Base-by-base conservation (phyloP, 2,329 filamentous ascomycete species). In the Fusarium algeriense region DNA sequence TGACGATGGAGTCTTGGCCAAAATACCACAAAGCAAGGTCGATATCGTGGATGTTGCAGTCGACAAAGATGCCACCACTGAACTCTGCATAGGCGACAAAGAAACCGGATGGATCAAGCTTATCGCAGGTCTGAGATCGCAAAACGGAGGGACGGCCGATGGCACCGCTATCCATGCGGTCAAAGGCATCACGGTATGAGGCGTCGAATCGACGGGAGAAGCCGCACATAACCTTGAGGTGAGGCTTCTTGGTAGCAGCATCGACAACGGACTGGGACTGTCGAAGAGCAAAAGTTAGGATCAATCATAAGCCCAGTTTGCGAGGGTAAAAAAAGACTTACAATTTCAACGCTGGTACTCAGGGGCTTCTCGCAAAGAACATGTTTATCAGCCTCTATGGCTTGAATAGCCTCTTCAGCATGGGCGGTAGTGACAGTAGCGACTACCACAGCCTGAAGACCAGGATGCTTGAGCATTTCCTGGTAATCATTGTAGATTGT, bases 41-140 rank as follows among this genome's bases (percentile, higher is more conserved):
- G 50, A 92, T 92, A 73, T 92, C 91, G 81, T 92, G 91, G 75
- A 92, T 89, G 55, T 87, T 89, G 81, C 88, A 91, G 82, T 92
- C 91, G 62, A 92, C 90, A 73, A 92, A 92, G 77, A 92, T 91
- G 26, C 90, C 90, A 37, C 91, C 90, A 3, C 83, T 87, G 80
- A 87, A 90, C 73, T 89, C 83, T 15, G 90, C 89, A 79, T 92
- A 92, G 34, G 85, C 83, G 59, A 92, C 89, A 78, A 92, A 92
- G 84, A 92, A 92, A 53, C 90, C 90, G 0, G 84, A 85, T 0
- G 89, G 88, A 70, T 92, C 89, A 67, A 89, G 86, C 77, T 88
- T 91, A 80, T 92, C 90, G 80, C 89, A 91, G 6, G 90, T 92
- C 79, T 92, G 90, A 49, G 85, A 88, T 74, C 90, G 89, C 75